Evolutionary conservation across 176 grass and related monocot species (phyloP).

Genomic region (Paspalum vaginatum): DNA sequence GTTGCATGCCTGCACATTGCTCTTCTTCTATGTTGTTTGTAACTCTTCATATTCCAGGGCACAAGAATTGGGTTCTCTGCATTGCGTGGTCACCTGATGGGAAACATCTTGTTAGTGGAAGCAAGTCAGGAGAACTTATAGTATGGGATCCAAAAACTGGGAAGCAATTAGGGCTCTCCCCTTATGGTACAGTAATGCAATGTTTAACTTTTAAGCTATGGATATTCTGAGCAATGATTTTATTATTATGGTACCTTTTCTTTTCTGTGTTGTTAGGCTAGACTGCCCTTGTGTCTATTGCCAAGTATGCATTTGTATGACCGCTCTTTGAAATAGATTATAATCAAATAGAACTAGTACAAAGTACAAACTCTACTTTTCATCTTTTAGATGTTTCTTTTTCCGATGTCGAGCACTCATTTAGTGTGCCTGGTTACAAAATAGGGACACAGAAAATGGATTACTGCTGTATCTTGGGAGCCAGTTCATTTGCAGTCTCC

Average conservation of each 20-base stretch:
- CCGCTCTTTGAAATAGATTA: slow-evolving; percentile 8
- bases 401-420: background rate
- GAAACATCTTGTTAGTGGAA: slow-evolving; percentile 91
- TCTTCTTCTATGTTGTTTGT: background rate
- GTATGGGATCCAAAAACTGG: slow-evolving; percentile 92
- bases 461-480: slow-evolving; percentile 95
- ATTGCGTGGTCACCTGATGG: slow-evolving; percentile 97
- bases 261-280: background rate
- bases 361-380: slow-evolving; percentile 7
- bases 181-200: slow-evolving; percentile 57
- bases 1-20: background rate
- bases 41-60: slow-evolving; percentile 63
- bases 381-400: slow-evolving; percentile 5
- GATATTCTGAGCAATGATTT: background rate
- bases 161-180: slow-evolving; percentile 71
- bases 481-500: slow-evolving; percentile 92
- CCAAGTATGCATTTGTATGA: slow-evolving; percentile 6
- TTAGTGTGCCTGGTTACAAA: slow-evolving; percentile 13
- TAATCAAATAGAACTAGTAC: background rate
- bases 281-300: background rate
- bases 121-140: slow-evolving; percentile 91
- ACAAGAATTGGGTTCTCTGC: slow-evolving; percentile 98
- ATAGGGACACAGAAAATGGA: slow-evolving; percentile 96
- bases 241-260: background rate
- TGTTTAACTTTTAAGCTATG: background rate